These are phyloP conservation scores for Cercospora sp. DNA, from an alignment of 2,329 filamentous ascomycete genomes.

Conservation along the genomic window DNA sequence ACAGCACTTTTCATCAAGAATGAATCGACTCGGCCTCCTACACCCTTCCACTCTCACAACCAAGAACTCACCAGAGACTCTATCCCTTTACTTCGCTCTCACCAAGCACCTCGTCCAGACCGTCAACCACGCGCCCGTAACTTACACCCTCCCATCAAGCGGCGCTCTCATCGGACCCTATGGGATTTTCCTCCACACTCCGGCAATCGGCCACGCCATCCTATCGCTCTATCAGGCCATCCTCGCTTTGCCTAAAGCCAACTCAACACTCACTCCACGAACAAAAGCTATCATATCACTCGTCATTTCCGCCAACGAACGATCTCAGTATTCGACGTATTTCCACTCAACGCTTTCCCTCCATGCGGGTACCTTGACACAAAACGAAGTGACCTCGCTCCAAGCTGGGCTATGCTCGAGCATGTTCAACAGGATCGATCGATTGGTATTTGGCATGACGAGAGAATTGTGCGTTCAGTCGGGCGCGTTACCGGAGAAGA, in stretches of 20 bases:
- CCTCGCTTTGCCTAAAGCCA: slow-evolving; percentile 6
- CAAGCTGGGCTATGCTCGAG: slow-evolving; percentile 14
- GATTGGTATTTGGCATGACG: slow-evolving; percentile 13
- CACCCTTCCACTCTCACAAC: slow-evolving; percentile 22
- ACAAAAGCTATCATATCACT: slow-evolving; percentile 18
- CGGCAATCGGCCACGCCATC: slow-evolving; percentile 15
- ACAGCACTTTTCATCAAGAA: neutral
- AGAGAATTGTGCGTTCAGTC: slow-evolving; percentile 14
- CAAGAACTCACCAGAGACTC: slow-evolving; percentile 21
- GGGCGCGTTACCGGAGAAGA: slow-evolving; percentile 8
- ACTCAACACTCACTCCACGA: neutral
- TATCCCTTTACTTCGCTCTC: slow-evolving; percentile 20
- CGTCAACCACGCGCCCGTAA: slow-evolving; percentile 9
- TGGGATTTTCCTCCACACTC: slow-evolving; percentile 19
- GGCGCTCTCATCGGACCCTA: slow-evolving; percentile 20
- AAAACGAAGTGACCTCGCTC: slow-evolving; percentile 18
- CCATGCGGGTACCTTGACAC: neutral
- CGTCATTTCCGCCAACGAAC: slow-evolving; percentile 15
- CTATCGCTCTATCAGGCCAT: slow-evolving; percentile 14
- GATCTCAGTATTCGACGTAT: slow-evolving; percentile 12
- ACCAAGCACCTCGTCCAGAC: neutral
- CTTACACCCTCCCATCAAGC: slow-evolving; percentile 17
- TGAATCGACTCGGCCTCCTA: slow-evolving; percentile 23
- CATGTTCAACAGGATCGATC: slow-evolving; percentile 10
- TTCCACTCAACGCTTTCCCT: slow-evolving; percentile 6